A percentile compares a stretch with the other conserved stretches of the same genome.
Evolutionary conservation across 2,329 filamentous ascomycete genomes (phyloP).

Genomic region (Apiospora saccharicola): DNA sequence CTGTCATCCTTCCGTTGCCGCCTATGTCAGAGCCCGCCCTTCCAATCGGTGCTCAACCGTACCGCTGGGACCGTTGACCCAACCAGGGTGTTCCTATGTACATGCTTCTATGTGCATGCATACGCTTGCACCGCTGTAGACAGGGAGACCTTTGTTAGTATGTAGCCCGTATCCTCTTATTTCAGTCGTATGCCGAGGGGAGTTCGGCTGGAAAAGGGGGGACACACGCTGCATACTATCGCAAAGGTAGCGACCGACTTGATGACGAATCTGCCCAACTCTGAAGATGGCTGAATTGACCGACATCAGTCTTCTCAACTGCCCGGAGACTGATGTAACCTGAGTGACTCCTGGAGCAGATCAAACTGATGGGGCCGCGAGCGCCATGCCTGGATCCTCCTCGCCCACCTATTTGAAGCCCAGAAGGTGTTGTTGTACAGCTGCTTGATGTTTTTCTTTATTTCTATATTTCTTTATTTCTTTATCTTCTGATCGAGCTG

Average conservation of each 20-base stretch:
- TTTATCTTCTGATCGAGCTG: background rate
- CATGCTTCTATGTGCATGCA: background rate
- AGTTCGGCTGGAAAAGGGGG: background rate
- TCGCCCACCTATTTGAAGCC: background rate
- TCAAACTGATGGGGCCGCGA: no score
- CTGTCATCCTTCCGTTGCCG: background rate
- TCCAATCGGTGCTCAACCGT: conserved; percentile 9
- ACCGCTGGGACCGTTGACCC: conserved; percentile 8
- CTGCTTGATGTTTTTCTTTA: background rate
- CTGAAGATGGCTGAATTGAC: background rate
- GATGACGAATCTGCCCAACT: background rate
- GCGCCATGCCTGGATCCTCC: background rate
- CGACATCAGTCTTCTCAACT: background rate
- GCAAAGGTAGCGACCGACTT: background rate
- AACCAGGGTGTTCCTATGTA: background rate
- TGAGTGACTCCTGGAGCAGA: no score
- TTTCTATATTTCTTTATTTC: no score
- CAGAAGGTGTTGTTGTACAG: background rate
- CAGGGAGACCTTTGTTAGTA: background rate
- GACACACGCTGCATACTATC: background rate
- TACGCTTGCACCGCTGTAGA: background rate
- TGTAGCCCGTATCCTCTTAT: background rate
- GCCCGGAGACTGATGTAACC: no score
- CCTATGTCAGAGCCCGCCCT: background rate
- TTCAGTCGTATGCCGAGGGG: background rate